Evolutionary conservation across 805 yeast genomes (phyloP).

Genomic region (Saccharomyces kudriavzevii): DNA sequence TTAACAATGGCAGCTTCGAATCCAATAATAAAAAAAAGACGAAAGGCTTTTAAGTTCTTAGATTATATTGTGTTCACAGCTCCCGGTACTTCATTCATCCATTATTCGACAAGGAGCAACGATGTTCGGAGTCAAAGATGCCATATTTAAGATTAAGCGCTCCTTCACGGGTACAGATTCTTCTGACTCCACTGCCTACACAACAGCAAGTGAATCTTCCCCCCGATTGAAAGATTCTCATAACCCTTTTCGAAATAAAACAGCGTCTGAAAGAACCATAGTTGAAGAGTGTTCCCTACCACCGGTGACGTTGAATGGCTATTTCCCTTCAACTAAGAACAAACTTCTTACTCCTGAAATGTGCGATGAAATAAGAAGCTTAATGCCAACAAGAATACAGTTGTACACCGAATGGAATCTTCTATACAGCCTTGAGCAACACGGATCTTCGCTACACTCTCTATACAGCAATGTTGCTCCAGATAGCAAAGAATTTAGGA

Average conservation of each 20-base stretch:
- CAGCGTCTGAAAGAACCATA: not conserved
- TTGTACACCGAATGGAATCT: slow-evolving; percentile 70
- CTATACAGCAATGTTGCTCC: slow-evolving; percentile 54
- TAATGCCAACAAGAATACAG: slow-evolving; percentile 74
- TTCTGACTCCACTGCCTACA: slow-evolving; percentile 2
- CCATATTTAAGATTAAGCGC: slow-evolving; percentile 10
- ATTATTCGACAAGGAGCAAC: not conserved
- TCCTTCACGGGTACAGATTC: slow-evolving; percentile 8
- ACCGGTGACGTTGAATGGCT: slow-evolving; percentile 54
- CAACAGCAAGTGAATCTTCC: slow-evolving; percentile 3
- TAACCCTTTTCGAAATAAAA: not conserved
- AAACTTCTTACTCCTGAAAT: slow-evolving; percentile 50
- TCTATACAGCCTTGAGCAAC: slow-evolving; percentile 79
- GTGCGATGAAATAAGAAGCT: slow-evolving; percentile 64
- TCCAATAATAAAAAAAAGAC: not conserved
- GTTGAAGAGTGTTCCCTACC: slow-evolving; percentile 38
- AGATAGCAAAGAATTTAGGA: slow-evolving; percentile 33
- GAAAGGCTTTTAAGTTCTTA: not conserved
- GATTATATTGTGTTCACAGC: not conserved
- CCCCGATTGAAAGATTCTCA: not conserved
- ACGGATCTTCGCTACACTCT: slow-evolving; percentile 81
- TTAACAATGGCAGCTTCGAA: not conserved
- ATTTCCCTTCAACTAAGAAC: slow-evolving; percentile 47
- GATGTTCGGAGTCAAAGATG: slow-evolving; percentile 15
- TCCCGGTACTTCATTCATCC: not conserved